Percentiles rank a stretch among this genome's conserved stretches.
phyloP scores from a whole-genome alignment of 2,329 filamentous ascomycete species.

The Cordyceps cicadae region DNA sequence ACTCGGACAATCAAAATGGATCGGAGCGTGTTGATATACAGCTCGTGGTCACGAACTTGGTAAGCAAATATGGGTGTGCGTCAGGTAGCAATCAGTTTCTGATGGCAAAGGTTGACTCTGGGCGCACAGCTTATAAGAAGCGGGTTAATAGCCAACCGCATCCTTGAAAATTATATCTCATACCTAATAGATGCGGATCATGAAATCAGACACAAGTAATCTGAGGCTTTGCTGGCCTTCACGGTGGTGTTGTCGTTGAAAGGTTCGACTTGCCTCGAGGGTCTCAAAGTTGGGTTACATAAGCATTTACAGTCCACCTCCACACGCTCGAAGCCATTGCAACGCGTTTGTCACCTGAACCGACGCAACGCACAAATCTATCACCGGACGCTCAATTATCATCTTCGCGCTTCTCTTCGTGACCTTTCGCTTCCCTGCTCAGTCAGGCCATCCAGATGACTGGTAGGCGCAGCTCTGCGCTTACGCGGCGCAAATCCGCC shows the following conservation, averaged over 20 bases:
- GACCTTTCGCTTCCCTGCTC: not conserved
- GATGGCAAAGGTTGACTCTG: not conserved
- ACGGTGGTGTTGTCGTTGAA: not conserved
- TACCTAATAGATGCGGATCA: not conserved
- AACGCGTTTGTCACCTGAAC: not conserved
- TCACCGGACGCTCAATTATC: not conserved
- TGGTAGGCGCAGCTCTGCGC: conserved; percentile 32
- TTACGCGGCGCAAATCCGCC: conserved; percentile 43
- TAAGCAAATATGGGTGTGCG: not conserved
- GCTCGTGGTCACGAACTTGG: not conserved
- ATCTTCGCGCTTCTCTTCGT: not conserved
- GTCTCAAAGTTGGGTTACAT: not conserved
- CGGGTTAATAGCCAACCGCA: not conserved
- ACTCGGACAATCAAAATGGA: not conserved
- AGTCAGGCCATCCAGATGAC: conserved; percentile 23
- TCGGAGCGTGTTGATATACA: no score
- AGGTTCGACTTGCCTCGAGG: not conserved
- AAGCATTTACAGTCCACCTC: not conserved
- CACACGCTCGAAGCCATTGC: not conserved
- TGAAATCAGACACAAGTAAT: not conserved
- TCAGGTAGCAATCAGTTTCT: not conserved
- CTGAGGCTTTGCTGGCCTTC: not conserved
- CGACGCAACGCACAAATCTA: not conserved
- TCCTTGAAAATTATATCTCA: not conserved
- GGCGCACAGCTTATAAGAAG: not conserved